phyloP scores from a whole-genome alignment of 2,329 filamentous ascomycete species.

The Colletotrichum sp. region DNA sequence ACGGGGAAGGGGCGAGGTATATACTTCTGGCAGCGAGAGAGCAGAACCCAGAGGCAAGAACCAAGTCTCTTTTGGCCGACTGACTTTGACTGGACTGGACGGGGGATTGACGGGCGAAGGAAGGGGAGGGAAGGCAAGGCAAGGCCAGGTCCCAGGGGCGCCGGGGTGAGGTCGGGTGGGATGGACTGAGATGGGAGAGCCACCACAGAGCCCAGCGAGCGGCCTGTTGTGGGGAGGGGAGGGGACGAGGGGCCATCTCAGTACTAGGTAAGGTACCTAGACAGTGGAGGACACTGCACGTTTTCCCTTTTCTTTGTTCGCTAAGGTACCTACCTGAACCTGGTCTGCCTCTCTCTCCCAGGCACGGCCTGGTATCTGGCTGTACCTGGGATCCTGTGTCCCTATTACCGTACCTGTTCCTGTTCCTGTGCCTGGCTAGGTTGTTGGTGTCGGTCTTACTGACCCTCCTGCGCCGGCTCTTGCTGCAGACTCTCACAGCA shows the following conservation, averaged over 20 bases:
- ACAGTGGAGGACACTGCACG: constrained; percentile 1
- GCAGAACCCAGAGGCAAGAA: neutral
- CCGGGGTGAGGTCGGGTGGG: neutral
- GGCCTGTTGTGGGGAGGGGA: neutral
- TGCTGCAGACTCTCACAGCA: neutral
- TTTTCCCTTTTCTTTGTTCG: constrained; percentile 20
- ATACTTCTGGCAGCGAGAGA: neutral
- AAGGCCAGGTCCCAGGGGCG: neutral
- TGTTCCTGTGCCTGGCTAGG: neutral
- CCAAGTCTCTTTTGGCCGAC: neutral
- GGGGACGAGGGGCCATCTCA: neutral
- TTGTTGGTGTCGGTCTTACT: neutral
- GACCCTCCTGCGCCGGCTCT: neutral
- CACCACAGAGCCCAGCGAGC: neutral
- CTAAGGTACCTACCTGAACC: neutral
- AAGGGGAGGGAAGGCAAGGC: neutral
- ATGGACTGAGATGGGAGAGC: neutral
- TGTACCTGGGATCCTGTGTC: neutral
- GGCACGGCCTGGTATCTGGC: neutral
- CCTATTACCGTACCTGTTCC: neutral
- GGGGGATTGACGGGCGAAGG: neutral
- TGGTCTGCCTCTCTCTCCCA: neutral
- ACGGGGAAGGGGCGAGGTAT: constrained; percentile 18
- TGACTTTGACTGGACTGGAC: neutral
- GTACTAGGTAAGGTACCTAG: too few relatives aligned